These are phyloP conservation scores for Avena insularis DNA, from an alignment of 176 grass and related monocot genomes.

Conservation along the genomic window DNA sequence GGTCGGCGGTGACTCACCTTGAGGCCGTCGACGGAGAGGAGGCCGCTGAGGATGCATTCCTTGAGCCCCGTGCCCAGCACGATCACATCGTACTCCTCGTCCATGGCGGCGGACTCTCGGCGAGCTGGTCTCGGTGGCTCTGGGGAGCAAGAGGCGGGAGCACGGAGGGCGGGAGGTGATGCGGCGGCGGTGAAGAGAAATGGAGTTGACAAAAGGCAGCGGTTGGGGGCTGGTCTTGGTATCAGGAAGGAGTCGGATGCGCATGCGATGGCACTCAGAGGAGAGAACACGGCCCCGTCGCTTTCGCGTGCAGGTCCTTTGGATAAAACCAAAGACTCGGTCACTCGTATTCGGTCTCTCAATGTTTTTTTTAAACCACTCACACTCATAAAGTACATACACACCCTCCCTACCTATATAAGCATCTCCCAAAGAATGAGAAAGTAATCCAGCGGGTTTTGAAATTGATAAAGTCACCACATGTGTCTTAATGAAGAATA, in stretches of 20 bases:
- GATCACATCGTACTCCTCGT: slow-evolving; percentile 97
- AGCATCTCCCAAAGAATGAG: too few species aligned
- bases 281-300: slow-evolving; percentile 15
- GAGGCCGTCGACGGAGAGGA: slow-evolving; percentile 96
- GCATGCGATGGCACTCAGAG: slow-evolving; percentile 24
- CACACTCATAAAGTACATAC: too few species aligned
- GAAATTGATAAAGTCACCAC: too few species aligned
- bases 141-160: neutral
- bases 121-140: slow-evolving; percentile 1
- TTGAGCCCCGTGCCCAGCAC: slow-evolving; percentile 96
- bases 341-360: too few species aligned
- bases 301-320: slow-evolving; percentile 31
- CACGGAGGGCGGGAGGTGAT: neutral
- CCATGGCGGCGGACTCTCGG: slow-evolving; percentile 57
- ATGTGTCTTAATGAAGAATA: too few species aligned
- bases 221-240: slow-evolving; percentile 8
- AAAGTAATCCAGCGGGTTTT: too few species aligned
- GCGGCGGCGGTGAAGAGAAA: slow-evolving; percentile 10
- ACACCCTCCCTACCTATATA: too few species aligned
- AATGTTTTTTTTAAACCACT: too few species aligned
- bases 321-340: neutral
- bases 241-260: slow-evolving; percentile 25
- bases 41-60: slow-evolving; percentile 99
- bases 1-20: slow-evolving; percentile 56
- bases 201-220: slow-evolving; percentile 51